Base-by-base conservation (phyloP, 2,329 filamentous ascomycete species). In the Colletotrichum tropicicola region DNA sequence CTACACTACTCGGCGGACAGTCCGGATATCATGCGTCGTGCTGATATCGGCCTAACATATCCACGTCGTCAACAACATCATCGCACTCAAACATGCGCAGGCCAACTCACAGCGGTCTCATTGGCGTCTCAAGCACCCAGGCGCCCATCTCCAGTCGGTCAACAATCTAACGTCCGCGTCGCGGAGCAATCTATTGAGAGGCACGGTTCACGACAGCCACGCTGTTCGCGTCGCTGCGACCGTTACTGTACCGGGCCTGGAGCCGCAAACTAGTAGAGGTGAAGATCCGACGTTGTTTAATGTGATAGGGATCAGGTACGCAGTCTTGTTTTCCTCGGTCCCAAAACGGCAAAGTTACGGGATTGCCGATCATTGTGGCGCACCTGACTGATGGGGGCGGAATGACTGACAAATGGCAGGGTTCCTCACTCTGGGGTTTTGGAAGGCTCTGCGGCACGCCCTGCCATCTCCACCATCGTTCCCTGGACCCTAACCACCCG, bases 321-420 rank as follows among this genome's bases (percentile, higher is more conserved):
- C 60, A 53, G 27, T 28, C 60, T 23, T 28, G 19, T 37, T 68
- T 44, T 55, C 47, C 57, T 48, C 43, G 37, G 43, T 35, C 64
- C 51, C 37, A 58, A 65, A 39, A 17, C 13, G 67, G 65, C 55
- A 68, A 65, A 53, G 60, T 52, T 49, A 60, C 67, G 67, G 67
- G 47, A 61, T 56, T 44, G 65, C 67, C 67, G 67, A 68, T 62
- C 65, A 63, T 32, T 45, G 60, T 66, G 67, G 67, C 67, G 67
- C 54, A 59, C 67, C 67, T 68, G 60, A 68, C 47, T 19, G 44
- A 56, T 65, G 39, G 30, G 60, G 67, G 65, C 48, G 13, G 21
- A 51, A 53, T 56, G 28, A 12, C 32, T 35, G 9, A 35, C 32
- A 35, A 35, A 35, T 35, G 10, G 32, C 32, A 35, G 13, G 32